A percentile compares a stretch with the other conserved stretches of the same genome.
Evolutionary conservation across 805 yeast species (phyloP).

Genomic region (Phaffomyces antillensis): DNA sequence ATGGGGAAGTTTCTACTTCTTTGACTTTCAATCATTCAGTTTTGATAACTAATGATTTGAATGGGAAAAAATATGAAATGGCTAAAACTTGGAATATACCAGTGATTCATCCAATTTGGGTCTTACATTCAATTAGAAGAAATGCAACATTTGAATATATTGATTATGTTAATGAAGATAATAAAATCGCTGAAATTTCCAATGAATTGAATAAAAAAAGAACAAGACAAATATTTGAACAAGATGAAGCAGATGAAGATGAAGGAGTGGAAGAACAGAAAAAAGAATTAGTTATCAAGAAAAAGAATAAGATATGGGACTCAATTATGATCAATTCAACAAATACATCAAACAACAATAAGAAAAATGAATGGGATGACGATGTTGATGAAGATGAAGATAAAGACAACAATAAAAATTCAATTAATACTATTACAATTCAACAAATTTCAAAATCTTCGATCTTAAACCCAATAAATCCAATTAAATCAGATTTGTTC

Average conservation of each 20-base stretch:
- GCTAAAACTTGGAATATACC: constrained; percentile 36
- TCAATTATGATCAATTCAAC: constrained; percentile 25
- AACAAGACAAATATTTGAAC: neutral
- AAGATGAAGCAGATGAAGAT: constrained; percentile 2
- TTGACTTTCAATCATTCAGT: constrained; percentile 37
- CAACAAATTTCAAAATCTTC: constrained; percentile 5
- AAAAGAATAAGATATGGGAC: constrained; percentile 34
- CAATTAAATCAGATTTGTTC: constrained; percentile 29
- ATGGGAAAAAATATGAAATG: constrained; percentile 46
- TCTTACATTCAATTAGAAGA: constrained; percentile 30
- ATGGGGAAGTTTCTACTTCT: constrained; percentile 46
- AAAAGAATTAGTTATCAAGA: constrained; percentile 11
- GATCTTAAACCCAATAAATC: neutral
- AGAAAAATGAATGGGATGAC: constrained; percentile 19
- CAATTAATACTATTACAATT: constrained; percentile 6
- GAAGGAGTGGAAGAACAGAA: constrained; percentile 7
- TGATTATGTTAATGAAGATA: constrained; percentile 19
- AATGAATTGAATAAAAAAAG: constrained; percentile 18
- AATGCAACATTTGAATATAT: constrained; percentile 29
- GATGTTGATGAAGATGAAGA: constrained; percentile 4
- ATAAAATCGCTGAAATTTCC: constrained; percentile 24
- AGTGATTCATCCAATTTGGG: constrained; percentile 36
- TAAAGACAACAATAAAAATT: neutral
- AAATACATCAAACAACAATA: constrained; percentile 1
- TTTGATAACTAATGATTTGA: constrained; percentile 41